Base-by-base conservation (phyloP, 345 rosid species). In the Populus alba region DNA sequence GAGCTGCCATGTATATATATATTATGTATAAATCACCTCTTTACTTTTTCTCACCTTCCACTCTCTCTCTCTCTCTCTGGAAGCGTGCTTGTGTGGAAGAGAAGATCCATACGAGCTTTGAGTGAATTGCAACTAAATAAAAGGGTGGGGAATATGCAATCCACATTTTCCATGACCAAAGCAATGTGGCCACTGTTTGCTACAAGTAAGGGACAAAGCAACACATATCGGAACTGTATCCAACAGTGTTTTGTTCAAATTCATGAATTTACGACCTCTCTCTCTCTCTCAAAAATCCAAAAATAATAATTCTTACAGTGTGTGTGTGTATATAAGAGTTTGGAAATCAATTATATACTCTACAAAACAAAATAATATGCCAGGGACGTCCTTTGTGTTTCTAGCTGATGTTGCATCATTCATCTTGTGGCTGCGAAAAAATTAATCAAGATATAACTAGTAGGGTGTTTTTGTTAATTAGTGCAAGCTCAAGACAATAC, bases 81-180 rank as follows among this genome's bases (percentile, higher is more conserved):
- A 79, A 78, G 75, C 68, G 77, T 43, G 61, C 68, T 69, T 73
- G 53, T 71, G 69, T 31, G 51, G 43, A 59, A 68, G 73, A 61
- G 83, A 74, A 81, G 79, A 77, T 49, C 77, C 68, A 75, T 47
- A 66, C 62, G 47, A 61, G 77, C 27, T 69, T 77, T 85, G 85
- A 81, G 85, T 83, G 84, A 65, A 78, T 71, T 75, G 77, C 77
- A 81, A 76, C 85, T 71, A 75, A 73, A 65, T 65, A 61, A 74
- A 53, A 37, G 78, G 77, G 82, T 73, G 85, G 87, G 81, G 84
- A 86, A 77, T 81, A 70, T 71, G 84, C 85, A 83, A 84, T 84
- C 86, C 79, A 81, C 74, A 55, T 84, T 84, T 68, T 82, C 86
- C 68, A 70, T 68, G 83, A 82, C 77, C 80, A 85, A 89, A 86